phyloP scores from a whole-genome alignment of 352 stramenopile species.

The Saprolegnia diclina region DNA sequence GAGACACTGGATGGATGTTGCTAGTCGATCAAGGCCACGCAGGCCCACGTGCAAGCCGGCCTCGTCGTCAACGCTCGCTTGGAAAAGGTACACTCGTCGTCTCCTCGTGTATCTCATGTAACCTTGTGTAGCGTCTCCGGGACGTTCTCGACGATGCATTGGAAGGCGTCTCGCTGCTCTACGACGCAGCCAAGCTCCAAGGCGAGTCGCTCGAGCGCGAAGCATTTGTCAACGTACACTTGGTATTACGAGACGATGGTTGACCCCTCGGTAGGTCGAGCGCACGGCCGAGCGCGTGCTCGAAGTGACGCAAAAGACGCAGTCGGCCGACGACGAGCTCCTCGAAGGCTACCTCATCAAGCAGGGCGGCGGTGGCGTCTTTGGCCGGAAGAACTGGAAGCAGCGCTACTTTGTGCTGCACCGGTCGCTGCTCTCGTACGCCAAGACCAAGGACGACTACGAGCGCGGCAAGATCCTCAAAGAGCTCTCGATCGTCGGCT shows the following conservation, averaged over 20 bases:
- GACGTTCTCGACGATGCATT: conserved; percentile 17
- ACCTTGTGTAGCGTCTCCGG: conserved; percentile 13
- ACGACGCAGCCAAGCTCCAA: conserved; percentile 21
- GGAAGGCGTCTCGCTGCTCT: conserved; percentile 11
- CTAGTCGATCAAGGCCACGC: conserved; percentile 25
- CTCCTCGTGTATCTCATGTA: background rate
- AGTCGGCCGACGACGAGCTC: conserved; percentile 37
- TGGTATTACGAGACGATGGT: background rate
- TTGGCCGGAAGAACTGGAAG: conserved; percentile 84
- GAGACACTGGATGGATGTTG: too few relatives aligned
- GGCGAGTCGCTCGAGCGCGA: conserved; percentile 12
- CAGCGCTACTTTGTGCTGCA: conserved; percentile 83
- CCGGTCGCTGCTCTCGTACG: conserved; percentile 64
- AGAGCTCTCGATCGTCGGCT: conserved; percentile 69
- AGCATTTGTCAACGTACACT: conserved; percentile 22
- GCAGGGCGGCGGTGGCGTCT: conserved; percentile 66
- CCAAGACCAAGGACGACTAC: conserved; percentile 82
- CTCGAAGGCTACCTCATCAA: conserved; percentile 85
- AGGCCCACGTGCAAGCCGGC: conserved; percentile 17
- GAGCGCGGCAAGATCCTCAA: conserved; percentile 84
- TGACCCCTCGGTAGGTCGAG: background rate
- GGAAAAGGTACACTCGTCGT: conserved; percentile 15
- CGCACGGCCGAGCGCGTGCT: conserved; percentile 56
- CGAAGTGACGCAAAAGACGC: conserved; percentile 61
- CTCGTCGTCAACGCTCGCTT: conserved; percentile 14